Base-by-base conservation (phyloP, 2,329 filamentous ascomycete species). In the Samsoniella hepiali region DNA sequence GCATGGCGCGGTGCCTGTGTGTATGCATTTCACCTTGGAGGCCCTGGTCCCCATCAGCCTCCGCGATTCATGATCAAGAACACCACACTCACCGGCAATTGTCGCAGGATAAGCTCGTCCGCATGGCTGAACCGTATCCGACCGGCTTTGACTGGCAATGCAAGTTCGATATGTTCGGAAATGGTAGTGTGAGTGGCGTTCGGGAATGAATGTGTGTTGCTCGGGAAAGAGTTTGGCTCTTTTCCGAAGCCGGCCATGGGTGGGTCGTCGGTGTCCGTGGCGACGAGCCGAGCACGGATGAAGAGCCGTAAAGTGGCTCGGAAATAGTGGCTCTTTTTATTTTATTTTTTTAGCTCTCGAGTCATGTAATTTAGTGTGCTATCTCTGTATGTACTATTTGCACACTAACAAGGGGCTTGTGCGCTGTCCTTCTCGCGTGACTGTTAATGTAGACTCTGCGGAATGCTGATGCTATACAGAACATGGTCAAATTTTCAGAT, bases 21-120 rank as follows among this genome's bases (percentile, higher is more conserved):
- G 72, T 13, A 73, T 67, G 58, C 74, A 76, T 53, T 76, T 76
- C 15, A 76, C 67, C 54, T 76, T 76, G 49, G 73, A 74, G 56
- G 68, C 69, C 29, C 75, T 76, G 29, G 22, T 13, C 17, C n/a
- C 17, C 5, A 13, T 56, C 53, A 51, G n/a, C n/a, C 3, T 27
- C n/a, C 44, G 34, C 17, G 8, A 17, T 17, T 38, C 2, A 10
- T 17, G 44, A 17, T 8, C 1, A 5, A n/a, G 27, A 50, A 9
- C 5, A 27, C 17, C 17, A 8, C 32, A 66, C 70, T 66, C 65
- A 74, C 74, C 74, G 67, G 59, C 74, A 76, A 40, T 67, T 66
- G 40, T 75, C 73, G 65, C 73, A 76, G 2, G 73, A 76, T 27
- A 76, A 44, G 63, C 73, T 76, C 29, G 74, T 74, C 0, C 74